Conservation (phyloP, 2,329 filamentous ascomycete genomes). For the Amphichorda felina region DNA sequence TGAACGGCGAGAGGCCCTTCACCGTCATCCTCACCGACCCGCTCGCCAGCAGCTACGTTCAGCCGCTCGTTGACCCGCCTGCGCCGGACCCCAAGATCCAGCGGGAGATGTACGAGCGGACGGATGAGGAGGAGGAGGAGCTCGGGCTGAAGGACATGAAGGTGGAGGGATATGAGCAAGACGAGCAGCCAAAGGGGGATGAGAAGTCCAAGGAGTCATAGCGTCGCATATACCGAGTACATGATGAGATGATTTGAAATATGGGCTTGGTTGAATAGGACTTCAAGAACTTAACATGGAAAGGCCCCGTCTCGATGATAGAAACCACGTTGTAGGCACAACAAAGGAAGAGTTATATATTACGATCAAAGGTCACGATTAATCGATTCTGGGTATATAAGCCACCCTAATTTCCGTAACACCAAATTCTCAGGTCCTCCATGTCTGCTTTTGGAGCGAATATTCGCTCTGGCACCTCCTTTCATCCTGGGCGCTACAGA, state of each 20-base stretch:
- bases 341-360: too few relatives aligned
- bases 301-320: too few relatives aligned
- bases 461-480: too few relatives aligned
- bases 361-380: too few relatives aligned
- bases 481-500: too few relatives aligned
- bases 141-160: conserved; percentile 88
- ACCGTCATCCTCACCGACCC: conserved; percentile 78
- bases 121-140: conserved; percentile 87
- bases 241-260: not conserved
- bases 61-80: conserved; percentile 69
- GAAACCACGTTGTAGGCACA: too few relatives aligned
- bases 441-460: too few relatives aligned
- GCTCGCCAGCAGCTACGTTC: conserved; percentile 85
- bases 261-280: not conserved
- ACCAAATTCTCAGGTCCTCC: too few relatives aligned
- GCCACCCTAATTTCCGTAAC: too few relatives aligned
- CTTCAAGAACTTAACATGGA: too few relatives aligned
- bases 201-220: conserved; percentile 3
- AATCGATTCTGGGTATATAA: too few relatives aligned
- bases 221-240: not conserved
- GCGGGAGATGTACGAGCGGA: conserved; percentile 73
- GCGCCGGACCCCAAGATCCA: conserved; percentile 66
- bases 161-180: conserved; percentile 64
- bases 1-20: conserved; percentile 70
- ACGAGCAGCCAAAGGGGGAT: conserved; percentile 10